A percentile compares a stretch with the other conserved stretches of the same genome.
Evolutionary conservation across 2,329 filamentous ascomycete genomes (phyloP).

Genomic region (Pseudogymnoascus sp.): DNA sequence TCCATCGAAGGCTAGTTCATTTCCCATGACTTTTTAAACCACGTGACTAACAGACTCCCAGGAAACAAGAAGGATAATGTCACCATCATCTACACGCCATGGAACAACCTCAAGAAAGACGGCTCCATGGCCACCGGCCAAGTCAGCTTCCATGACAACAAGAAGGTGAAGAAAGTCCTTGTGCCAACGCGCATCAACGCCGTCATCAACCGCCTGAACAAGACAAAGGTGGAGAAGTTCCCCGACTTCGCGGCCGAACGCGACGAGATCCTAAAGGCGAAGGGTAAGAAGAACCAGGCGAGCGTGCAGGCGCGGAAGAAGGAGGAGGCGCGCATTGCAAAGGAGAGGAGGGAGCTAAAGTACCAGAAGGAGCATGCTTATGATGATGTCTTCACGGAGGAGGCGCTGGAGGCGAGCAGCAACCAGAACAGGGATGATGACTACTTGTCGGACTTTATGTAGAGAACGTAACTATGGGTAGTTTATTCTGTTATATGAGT

Average conservation of each 20-base stretch:
- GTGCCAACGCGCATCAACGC: conserved; percentile 75
- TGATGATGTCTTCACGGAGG: conserved; percentile 80
- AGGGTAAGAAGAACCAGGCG: conserved; percentile 63
- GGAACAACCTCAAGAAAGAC: conserved; percentile 92
- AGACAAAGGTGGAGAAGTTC: conserved; percentile 82
- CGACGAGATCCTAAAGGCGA: conserved; percentile 62
- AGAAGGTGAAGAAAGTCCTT: conserved; percentile 74
- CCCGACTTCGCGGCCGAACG: conserved; percentile 77
- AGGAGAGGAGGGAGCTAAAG: conserved; percentile 81
- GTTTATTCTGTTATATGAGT: neutral
- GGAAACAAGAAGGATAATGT: conserved; percentile 99
- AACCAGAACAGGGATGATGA: conserved; percentile 75
- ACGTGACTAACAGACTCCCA: conserved; percentile 30
- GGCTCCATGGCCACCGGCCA: conserved; percentile 93
- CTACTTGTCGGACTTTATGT: conserved; percentile 93
- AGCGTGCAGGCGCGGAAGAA: conserved; percentile 59
- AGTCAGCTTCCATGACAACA: conserved; percentile 85
- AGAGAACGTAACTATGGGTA: conserved; percentile 23
- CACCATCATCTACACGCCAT: conserved; percentile 93
- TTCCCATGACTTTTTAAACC: neutral
- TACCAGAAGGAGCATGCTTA: conserved; percentile 98
- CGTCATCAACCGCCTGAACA: conserved; percentile 95
- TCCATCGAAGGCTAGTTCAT: conserved; percentile 72
- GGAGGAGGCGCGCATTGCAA: conserved; percentile 61
- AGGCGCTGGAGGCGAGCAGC: conserved; percentile 65